phyloP scores from a whole-genome alignment of 1,139 yeast genomes.

The Saccharomyces hybrid region DNA sequence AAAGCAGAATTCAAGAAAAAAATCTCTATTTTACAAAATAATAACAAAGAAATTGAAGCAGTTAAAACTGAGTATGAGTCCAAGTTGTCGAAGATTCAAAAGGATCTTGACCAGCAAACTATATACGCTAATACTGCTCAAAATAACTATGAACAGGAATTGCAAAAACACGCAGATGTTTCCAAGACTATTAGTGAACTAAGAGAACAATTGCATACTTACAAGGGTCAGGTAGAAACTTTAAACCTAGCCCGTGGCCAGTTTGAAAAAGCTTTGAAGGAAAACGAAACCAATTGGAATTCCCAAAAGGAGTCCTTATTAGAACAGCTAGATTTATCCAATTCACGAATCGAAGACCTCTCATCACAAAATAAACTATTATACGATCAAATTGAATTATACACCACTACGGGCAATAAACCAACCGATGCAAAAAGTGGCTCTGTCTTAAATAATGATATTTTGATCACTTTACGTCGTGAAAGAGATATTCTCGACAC shows the following conservation, averaged over 20 bases:
- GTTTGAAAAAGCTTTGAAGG: conserved; percentile 31
- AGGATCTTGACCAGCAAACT: conserved; percentile 48
- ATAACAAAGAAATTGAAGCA: conserved; percentile 24
- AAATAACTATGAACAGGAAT: conserved; percentile 50
- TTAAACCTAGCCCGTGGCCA: conserved; percentile 33
- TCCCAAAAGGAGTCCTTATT: conserved; percentile 40
- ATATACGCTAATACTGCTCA: conserved; percentile 47
- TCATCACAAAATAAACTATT: conserved; percentile 60
- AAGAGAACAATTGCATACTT: conserved; percentile 38
- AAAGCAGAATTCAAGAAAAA: conserved; percentile 18
- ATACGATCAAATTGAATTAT: conserved; percentile 59
- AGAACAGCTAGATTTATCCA: conserved; percentile 45
- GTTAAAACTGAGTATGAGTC: conserved; percentile 35
- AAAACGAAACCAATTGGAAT: conserved; percentile 41
- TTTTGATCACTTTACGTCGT: conserved; percentile 58
- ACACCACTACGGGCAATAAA: conserved; percentile 9
- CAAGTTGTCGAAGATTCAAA: conserved; percentile 35
- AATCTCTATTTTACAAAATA: conserved; percentile 18
- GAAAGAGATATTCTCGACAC: conserved; percentile 70
- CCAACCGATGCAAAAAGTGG: conserved; percentile 17
- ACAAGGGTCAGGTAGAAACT: conserved; percentile 35
- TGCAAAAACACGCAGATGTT: conserved; percentile 50
- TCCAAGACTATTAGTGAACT: conserved; percentile 40
- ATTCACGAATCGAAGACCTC: conserved; percentile 47
- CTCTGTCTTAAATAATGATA: conserved; percentile 25